Evolutionary conservation across 805 yeast genomes (phyloP).

Genomic region (Danielia oregonensis): DNA sequence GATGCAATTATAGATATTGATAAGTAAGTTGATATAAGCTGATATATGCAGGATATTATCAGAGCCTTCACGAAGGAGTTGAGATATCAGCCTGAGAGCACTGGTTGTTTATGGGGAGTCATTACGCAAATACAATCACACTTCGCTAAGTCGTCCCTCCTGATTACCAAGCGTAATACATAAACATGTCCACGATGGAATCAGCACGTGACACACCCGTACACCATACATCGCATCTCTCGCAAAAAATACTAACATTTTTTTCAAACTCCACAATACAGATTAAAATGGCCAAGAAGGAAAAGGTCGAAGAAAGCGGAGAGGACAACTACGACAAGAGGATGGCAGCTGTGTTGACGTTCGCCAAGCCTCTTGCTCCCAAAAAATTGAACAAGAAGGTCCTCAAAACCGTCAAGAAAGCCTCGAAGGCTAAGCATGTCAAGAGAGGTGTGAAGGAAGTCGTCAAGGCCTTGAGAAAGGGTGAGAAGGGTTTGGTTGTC

Average conservation of each 20-base stretch:
- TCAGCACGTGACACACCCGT: no score
- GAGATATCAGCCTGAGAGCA: no score
- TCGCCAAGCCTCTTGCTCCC: conserved; percentile 93
- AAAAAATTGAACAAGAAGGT: conserved; percentile 94
- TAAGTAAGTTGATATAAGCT: no score
- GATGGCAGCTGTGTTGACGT: conserved; percentile 84
- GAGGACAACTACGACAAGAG: conserved; percentile 90
- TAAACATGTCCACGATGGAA: no score
- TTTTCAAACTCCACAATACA: not conserved
- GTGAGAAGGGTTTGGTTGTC: conserved; percentile 93
- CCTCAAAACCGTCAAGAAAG: conserved; percentile 93
- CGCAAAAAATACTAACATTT: conserved; percentile 4
- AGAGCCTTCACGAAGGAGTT: no score
- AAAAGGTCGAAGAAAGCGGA: conserved; percentile 33
- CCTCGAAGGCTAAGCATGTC: conserved; percentile 96
- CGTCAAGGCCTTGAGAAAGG: conserved; percentile 95
- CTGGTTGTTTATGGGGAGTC: no score
- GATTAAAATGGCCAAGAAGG: conserved; percentile 45
- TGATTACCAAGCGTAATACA: no score
- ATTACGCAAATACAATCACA: no score
- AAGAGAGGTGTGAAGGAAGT: conserved; percentile 99
- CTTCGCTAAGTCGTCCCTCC: no score
- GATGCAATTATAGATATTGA: no score
- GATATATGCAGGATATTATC: no score
- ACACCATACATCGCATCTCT: conserved; percentile 10